These are phyloP conservation scores for Chaetomium fimeti DNA, from an alignment of 495 filamentous ascomycete species.

Conservation along the genomic window DNA sequence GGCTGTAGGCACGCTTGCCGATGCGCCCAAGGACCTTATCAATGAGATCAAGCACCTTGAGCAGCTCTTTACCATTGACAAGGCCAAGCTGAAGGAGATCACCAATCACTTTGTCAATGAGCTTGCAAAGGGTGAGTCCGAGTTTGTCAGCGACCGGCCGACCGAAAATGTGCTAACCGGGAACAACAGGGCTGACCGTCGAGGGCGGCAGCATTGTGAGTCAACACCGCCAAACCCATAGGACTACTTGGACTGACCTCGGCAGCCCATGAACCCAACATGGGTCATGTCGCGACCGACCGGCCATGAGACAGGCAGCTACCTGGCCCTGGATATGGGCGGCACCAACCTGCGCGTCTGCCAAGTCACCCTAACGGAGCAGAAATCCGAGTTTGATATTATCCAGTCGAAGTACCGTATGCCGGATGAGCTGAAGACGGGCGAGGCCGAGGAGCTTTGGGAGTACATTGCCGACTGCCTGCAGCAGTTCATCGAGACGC, in stretches of 20 bases:
- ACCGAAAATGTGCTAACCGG: slow-evolving; percentile 10
- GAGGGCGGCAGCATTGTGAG: slow-evolving; percentile 92
- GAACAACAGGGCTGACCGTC: slow-evolving; percentile 66
- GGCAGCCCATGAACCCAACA: slow-evolving; percentile 95
- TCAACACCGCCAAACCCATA: slow-evolving; percentile 8
- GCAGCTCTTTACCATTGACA: slow-evolving; percentile 77
- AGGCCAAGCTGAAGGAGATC: slow-evolving; percentile 79
- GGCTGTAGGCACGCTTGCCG: slow-evolving; percentile 40
- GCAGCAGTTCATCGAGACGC: slow-evolving; percentile 90
- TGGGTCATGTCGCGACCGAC: slow-evolving; percentile 95
- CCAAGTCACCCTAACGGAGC: slow-evolving; percentile 85
- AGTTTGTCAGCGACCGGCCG: slow-evolving; percentile 2
- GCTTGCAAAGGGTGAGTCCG: slow-evolving; percentile 70
- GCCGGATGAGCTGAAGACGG: slow-evolving; percentile 92
- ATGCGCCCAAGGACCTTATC: slow-evolving; percentile 76
- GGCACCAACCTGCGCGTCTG: slow-evolving; percentile 98
- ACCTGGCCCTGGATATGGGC: slow-evolving; percentile 94
- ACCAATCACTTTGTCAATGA: slow-evolving; percentile 85
- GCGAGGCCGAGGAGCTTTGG: slow-evolving; percentile 89
- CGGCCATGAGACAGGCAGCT: slow-evolving; percentile 86
- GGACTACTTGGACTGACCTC: slow-evolving; percentile 14
- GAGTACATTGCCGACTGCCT: slow-evolving; percentile 97
- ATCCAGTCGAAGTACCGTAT: slow-evolving; percentile 98
- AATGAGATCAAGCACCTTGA: slow-evolving; percentile 84
- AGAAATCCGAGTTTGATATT: slow-evolving; percentile 96